Evolutionary conservation across 768 basidiomycete genomes (phyloP), one percentile per base, ranked within the genome.

Genomic region (Kwoniella europaea): DNA sequence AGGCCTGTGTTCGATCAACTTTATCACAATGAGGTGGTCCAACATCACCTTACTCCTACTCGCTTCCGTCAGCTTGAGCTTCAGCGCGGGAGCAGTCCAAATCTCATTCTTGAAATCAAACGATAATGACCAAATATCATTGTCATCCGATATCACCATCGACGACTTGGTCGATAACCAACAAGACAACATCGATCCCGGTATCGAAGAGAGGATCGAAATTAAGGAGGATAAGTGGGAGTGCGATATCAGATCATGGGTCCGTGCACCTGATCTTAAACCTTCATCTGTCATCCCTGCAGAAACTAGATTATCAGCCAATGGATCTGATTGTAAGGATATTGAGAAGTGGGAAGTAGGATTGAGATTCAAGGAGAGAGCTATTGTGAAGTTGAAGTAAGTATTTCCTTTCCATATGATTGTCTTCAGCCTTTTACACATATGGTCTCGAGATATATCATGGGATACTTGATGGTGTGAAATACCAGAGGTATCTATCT

Each of bases 341-440:
- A 68, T 78, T 24, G 27, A 44, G 15, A 54, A 52, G n/a, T 73
- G 73, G 75, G 56, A 72, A 63, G 78, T 77, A 4, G 78, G 78
- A 0, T 52, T 77, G 64, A 53, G 76, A 24, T 70, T 74, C 63
- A 77, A 71, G 63, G 78, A 79, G 53, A 50, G 78, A 7, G 69
- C 78, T 0, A 72, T 79, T 35, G 61, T 75, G 53, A 76, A 76
- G 56, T 52, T 74, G 16, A 64, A 67, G 76, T 77, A 50, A 50
- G 76, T 71, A 3, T 10, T 20, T 35, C n/a, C 1, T 52, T 15
- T 13, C 42, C 52, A 18, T 13, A 46, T 57, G 18, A n/a, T 29
- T 63, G 35, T 35, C 6, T 35, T 35, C 35, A 7, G 35, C 6
- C 1, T 35, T 42, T 24, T n/a, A 16, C 44, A 44, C 50, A 16